Percentiles rank a stretch among this genome's conserved stretches.
Conservation (phyloP, 371 early-diverging fungal genomes). For the Antonospora locustae region DNA sequence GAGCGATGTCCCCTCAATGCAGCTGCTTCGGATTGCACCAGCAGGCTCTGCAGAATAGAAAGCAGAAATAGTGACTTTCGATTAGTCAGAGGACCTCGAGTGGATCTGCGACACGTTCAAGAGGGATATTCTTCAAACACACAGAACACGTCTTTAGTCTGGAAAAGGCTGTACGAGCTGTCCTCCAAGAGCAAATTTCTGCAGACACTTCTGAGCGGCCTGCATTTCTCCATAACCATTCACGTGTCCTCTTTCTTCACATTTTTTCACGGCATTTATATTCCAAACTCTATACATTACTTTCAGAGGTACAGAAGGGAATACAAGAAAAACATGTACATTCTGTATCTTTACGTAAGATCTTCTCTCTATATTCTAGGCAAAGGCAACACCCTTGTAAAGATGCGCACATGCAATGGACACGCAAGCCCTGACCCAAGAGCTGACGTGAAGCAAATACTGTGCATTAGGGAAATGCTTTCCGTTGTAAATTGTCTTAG, state of each 20-base stretch:
- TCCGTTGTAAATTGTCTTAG: conserved; percentile 5
- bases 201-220: conserved; percentile 24
- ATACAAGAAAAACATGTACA: conserved; percentile 23
- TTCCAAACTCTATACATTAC: conserved; percentile 22
- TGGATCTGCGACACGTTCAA: no score
- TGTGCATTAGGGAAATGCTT: not conserved
- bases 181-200: not conserved
- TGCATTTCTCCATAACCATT: conserved; percentile 34
- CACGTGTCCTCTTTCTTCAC: conserved; percentile 25
- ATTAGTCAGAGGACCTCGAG: no score
- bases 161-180: conserved; percentile 20
- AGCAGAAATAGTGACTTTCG: no score
- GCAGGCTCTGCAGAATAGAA: no score
- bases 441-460: not conserved
- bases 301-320: conserved; percentile 10
- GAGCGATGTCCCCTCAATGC: conserved; percentile 6
- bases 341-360: not conserved
- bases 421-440: not conserved
- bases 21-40: no score
- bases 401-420: not conserved
- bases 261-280: conserved; percentile 1
- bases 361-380: no score
- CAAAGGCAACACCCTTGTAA: not conserved
- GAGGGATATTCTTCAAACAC: conserved; percentile 14
- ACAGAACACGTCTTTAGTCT: conserved; percentile 15